Percentiles rank a stretch among this genome's conserved stretches.
Conservation (phyloP, 1,139 yeast genomes). For the Meyerozyma guilliermondii region DNA sequence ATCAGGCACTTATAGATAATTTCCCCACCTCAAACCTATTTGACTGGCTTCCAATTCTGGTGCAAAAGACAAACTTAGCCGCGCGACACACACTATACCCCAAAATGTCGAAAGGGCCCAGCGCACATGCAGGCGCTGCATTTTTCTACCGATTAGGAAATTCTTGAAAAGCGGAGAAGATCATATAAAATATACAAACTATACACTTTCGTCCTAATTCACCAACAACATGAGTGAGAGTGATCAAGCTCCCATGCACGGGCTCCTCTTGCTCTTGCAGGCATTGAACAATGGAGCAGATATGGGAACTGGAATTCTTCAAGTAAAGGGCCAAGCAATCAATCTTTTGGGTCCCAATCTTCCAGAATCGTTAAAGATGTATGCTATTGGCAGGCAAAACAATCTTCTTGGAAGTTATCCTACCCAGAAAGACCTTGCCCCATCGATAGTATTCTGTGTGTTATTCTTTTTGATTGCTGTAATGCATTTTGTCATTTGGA, state of each 20-base stretch:
- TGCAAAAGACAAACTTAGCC: no score
- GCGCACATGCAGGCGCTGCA: background rate
- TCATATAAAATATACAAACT: background rate
- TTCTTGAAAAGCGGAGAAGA: background rate
- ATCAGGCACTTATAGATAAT: no score
- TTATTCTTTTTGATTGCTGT: constrained; percentile 23
- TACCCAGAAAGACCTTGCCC: constrained; percentile 20
- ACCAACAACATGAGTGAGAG: background rate
- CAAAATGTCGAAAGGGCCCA: background rate
- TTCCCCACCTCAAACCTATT: no score
- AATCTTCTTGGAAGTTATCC: constrained; percentile 38
- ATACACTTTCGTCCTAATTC: background rate
- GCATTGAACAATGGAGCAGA: background rate
- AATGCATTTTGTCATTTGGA: constrained; percentile 23
- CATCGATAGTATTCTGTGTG: constrained; percentile 27
- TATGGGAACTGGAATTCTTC: background rate
- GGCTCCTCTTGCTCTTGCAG: background rate
- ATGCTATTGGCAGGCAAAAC: constrained; percentile 17
- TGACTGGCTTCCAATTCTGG: no score
- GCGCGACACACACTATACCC: no score
- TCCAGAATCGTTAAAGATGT: constrained; percentile 14
- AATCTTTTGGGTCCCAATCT: background rate
- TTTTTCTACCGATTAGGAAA: constrained; percentile 1
- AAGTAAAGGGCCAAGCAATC: background rate
- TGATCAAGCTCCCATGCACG: background rate